Base-by-base conservation (phyloP, 257 asterid species). In the Plantago elongata region DNA sequence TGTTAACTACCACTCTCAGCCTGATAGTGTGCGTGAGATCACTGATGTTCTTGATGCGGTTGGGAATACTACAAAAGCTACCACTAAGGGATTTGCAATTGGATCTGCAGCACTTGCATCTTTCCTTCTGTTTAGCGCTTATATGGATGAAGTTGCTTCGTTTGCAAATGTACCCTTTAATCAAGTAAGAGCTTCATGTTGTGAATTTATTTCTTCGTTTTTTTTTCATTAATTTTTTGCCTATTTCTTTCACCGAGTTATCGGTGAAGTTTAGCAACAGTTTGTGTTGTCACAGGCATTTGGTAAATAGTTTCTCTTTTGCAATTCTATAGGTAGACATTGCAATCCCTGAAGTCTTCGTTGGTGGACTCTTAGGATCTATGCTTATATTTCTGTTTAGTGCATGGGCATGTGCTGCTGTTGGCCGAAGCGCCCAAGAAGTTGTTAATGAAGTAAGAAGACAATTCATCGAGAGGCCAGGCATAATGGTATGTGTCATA, bases 331-430 rank as follows among this genome's bases (percentile, higher is more conserved):
- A 93, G 99, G 99, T 93, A 65, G 99, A 93, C 71, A 89, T 93
- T 64, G 96, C 97, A 63, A 87, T 89, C 57, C 99, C 99, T 48
- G 99, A 93, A 83, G 99, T 93, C 54, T 93, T 93, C 77, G 63
- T 93, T 74, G 99, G 99, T 75, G 97, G 99, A 37, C 76, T 93
- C 55, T 70, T 93, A 72, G 99, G 99, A 71, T 89, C 99, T 52
- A 89, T 92, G 97, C 99, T 92, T 77, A 87, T 92, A 65, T 92
- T 61, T 75, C 81, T 92, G 40, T 92, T 92, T 79, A 89, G 99
- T 84, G 99, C 94, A 57, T 92, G 99, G 99, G 99, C 99, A 61
- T 92, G 99, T 78, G 60, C 99, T 52, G 99, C 99, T 30, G 99
- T 92, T 72, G 99, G 99, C 54, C 84, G 96, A 80, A 93, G 74